These are phyloP conservation scores for Erythrophleum fordii DNA, from an alignment of 306 rosid species.

Conservation along the genomic window DNA sequence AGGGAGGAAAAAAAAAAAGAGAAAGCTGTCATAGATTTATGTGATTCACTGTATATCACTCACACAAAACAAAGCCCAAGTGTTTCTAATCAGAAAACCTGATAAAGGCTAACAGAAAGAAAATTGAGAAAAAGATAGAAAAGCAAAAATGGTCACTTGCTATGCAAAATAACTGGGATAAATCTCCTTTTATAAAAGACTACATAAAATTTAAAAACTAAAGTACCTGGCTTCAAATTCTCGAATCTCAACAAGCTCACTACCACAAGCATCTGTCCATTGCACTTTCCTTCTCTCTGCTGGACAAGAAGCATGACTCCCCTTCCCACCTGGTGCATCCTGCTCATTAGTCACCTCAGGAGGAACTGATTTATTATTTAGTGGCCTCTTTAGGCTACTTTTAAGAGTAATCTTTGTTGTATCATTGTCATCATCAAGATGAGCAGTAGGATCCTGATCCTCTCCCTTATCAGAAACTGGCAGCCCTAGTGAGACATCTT, in stretches of 20 bases:
- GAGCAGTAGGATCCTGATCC: constrained; percentile 58
- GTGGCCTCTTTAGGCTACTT: constrained; percentile 82
- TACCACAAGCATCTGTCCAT: constrained; percentile 94
- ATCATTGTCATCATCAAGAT: constrained; percentile 45
- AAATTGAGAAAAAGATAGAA: neutral
- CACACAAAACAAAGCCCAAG: constrained; percentile 27
- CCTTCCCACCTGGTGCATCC: constrained; percentile 49
- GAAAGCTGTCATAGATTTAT: constrained; percentile 12
- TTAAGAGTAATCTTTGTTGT: constrained; percentile 62
- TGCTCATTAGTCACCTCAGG: constrained; percentile 52
- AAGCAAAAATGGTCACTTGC: neutral
- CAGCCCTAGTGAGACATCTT: constrained; percentile 63
- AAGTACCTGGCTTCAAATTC: constrained; percentile 97
- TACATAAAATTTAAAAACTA: constrained; percentile 9
- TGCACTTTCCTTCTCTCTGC: constrained; percentile 80
- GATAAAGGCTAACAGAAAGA: constrained; percentile 10
- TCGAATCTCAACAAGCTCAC: constrained; percentile 79
- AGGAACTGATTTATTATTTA: constrained; percentile 46
- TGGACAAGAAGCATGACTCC: constrained; percentile 50
- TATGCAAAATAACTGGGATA: neutral
- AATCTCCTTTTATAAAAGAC: neutral
- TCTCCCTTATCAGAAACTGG: constrained; percentile 59
- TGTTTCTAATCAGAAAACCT: neutral
- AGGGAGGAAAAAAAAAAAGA: neutral
- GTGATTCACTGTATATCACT: constrained; percentile 22